These are phyloP conservation scores for Medicago lupulina DNA, from an alignment of 306 rosid genomes.

Conservation along the genomic window DNA sequence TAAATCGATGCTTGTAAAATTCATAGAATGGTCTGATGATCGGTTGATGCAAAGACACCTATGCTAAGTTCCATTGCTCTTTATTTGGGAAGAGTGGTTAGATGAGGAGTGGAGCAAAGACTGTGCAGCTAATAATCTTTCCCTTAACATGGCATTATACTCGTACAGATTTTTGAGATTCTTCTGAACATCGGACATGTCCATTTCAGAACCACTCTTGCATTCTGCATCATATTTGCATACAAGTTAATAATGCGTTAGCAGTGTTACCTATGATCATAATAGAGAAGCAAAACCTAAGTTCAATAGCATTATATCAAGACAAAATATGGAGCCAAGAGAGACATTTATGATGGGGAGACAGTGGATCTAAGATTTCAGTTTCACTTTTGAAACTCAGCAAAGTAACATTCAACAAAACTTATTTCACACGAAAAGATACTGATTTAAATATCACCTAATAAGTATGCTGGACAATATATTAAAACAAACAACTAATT, in stretches of 20 bases:
- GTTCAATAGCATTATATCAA: not conserved
- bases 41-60: not conserved
- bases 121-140: constrained; percentile 67
- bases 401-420: constrained; percentile 1
- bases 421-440: not conserved
- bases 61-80: constrained; percentile 34
- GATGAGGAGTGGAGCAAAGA: constrained; percentile 60
- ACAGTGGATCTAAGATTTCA: not conserved
- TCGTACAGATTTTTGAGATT: constrained; percentile 72
- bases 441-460: constrained; percentile 7
- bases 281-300: not conserved
- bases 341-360: not conserved
- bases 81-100: constrained; percentile 47
- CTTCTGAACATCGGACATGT: constrained; percentile 71
- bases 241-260: constrained; percentile 16
- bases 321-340: not conserved
- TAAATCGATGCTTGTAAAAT: constrained; percentile 32
- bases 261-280: too few species aligned
- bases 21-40: constrained; percentile 33
- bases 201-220: constrained; percentile 64
- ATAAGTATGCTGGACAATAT: constrained; percentile 18
- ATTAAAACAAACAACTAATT: not conserved
- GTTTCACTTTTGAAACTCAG: not conserved
- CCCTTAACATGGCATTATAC: constrained; percentile 83
- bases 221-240: constrained; percentile 58